Conservation (phyloP, 176 grass and related monocot genomes). For the Bothriochloa decipiens region DNA sequence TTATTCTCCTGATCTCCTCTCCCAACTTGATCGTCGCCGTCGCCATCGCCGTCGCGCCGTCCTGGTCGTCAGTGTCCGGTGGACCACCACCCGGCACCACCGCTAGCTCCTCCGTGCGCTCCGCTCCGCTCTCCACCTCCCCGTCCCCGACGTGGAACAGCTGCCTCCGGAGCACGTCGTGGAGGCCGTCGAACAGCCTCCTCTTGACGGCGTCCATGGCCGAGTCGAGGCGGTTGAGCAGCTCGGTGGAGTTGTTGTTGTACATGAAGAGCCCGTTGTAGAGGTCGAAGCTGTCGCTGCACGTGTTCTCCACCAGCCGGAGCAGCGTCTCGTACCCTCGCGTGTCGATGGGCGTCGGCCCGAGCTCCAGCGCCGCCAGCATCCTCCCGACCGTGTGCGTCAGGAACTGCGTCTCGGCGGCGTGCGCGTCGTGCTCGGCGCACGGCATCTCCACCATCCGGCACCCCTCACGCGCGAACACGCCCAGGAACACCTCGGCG, state of each 20-base stretch:
- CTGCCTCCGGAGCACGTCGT: conserved; percentile 68
- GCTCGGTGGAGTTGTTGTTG: conserved; percentile 78
- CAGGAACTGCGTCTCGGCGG: conserved; percentile 79
- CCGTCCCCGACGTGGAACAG: conserved; percentile 55
- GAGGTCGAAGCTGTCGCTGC: conserved; percentile 89
- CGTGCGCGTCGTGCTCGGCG: conserved; percentile 62
- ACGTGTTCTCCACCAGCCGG: conserved; percentile 79
- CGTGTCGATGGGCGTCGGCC: conserved; percentile 52
- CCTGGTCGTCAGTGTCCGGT: background rate
- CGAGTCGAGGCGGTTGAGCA: conserved; percentile 66
- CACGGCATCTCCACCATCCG: conserved; percentile 83
- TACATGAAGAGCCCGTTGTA: conserved; percentile 97
- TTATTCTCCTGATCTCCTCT: background rate
- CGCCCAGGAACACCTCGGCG: conserved; percentile 53
- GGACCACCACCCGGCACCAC: background rate
- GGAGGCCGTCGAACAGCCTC: conserved; percentile 68
- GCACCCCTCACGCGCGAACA: conserved; percentile 72
- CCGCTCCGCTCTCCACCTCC: background rate
- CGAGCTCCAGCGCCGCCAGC: conserved; percentile 55
- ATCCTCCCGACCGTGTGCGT: conserved; percentile 76
- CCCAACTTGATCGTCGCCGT: background rate
- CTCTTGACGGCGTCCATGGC: conserved; percentile 70
- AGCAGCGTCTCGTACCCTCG: conserved; percentile 76
- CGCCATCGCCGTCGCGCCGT: background rate
- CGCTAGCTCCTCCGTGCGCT: background rate